phyloP scores from a whole-genome alignment of 345 rosid genomes.

The Aegle marmelos region DNA sequence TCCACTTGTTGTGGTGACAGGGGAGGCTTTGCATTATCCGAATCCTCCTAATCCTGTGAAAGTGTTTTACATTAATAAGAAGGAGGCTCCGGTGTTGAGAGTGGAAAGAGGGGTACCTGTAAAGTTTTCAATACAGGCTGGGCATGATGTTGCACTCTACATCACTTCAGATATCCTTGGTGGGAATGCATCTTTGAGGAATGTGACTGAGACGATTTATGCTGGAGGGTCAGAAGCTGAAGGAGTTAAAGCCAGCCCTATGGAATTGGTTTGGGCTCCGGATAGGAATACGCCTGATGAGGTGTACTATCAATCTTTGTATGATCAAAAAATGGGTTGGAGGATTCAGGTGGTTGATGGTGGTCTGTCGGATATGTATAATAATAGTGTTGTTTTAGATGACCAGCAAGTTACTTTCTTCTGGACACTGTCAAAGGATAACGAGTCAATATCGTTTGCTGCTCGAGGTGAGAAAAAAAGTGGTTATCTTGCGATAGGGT shows the following conservation, averaged over 20 bases:
- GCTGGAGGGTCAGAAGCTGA: conserved; percentile 90
- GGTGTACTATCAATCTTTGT: conserved; percentile 83
- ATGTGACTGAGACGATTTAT: conserved; percentile 67
- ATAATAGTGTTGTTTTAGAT: conserved; percentile 79
- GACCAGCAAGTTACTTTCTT: conserved; percentile 96
- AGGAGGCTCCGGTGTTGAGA: conserved; percentile 67
- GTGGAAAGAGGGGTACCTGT: conserved; percentile 80
- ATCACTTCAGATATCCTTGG: conserved; percentile 87
- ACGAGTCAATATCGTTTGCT: conserved; percentile 75
- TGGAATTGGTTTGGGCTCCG: conserved; percentile 79
- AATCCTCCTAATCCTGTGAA: conserved; percentile 64
- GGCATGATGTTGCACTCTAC: conserved; percentile 70
- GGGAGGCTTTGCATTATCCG: conserved; percentile 49
- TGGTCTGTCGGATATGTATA: conserved; percentile 91
- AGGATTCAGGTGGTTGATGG: conserved; percentile 94
- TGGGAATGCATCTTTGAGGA: conserved; percentile 86
- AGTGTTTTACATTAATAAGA: conserved; percentile 66
- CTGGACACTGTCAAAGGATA: conserved; percentile 68
- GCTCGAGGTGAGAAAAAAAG: conserved; percentile 95
- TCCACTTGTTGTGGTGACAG: conserved; percentile 52
- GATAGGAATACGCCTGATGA: conserved; percentile 91
- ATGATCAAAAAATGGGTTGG: conserved; percentile 94
- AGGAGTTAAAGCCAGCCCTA: conserved; percentile 76
- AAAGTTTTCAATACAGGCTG: conserved; percentile 62
- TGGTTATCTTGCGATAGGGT: conserved; percentile 85